These are phyloP conservation scores for Strobilomyces confusus DNA, from an alignment of 768 basidiomycete species.

Conservation along the genomic window DNA sequence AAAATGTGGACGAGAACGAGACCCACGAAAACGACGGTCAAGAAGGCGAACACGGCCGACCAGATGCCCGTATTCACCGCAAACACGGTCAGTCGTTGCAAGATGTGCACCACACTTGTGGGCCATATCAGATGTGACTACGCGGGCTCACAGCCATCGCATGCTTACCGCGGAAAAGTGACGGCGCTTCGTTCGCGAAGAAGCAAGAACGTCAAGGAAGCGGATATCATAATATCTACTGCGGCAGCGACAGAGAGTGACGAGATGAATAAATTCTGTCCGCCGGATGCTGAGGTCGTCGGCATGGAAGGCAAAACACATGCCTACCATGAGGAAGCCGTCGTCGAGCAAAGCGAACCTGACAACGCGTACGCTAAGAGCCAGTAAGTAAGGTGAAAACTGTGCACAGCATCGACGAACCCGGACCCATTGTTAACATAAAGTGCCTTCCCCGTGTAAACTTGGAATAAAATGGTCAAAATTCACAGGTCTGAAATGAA, in stretches of 20 bases:
- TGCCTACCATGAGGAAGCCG: not conserved
- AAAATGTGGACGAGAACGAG: not conserved
- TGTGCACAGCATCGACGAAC: not conserved
- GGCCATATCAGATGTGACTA: not conserved
- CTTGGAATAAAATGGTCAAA: not conserved
- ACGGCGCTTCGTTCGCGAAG: not conserved
- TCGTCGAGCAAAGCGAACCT: not conserved
- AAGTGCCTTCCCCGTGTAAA: not conserved
- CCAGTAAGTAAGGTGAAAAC: not conserved
- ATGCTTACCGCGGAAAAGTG: not conserved
- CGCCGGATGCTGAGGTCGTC: not conserved
- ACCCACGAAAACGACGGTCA: not conserved
- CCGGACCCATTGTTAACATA: conserved; percentile 8
- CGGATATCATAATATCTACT: conserved; percentile 5
- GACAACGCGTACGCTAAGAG: not conserved
- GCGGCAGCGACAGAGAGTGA: not conserved
- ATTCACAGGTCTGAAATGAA: not conserved
- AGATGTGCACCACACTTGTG: conserved; percentile 2
- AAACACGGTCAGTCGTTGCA: not conserved
- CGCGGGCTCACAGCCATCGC: too few relatives aligned
- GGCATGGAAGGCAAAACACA: not conserved
- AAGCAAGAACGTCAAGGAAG: conserved; percentile 8
- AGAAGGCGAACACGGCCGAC: not conserved
- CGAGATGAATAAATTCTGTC: not conserved
- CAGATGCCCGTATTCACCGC: not conserved